Evolutionary conservation across 345 rosid genomes (phyloP), one percentile per base, ranked within the genome.

Genomic region (Nephelium lappaceum): DNA sequence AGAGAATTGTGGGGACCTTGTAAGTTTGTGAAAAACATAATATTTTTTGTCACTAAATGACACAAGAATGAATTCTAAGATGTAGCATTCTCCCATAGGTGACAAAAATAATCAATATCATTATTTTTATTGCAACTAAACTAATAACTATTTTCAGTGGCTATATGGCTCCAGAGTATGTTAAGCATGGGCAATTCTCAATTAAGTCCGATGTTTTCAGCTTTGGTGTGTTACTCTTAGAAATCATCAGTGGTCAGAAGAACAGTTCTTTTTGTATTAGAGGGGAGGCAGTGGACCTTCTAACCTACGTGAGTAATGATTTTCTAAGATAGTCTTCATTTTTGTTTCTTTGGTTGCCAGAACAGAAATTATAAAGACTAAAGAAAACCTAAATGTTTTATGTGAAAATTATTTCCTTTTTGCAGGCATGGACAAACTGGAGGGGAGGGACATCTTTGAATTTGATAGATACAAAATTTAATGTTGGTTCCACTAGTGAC

Each of bases 401-500:
- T 41, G 43, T 6, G 27, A 61, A 61, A 9, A 61, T 11, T 1
- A 23, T n/a, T 61, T 0, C 23, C 1, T 0, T 60, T 21, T 60
- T 21, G 9, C 25, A 21, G 64, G 64, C 23, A 6, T 18, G 24
- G 27, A 67, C 68, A 57, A 78, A 79, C 51, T 84, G 92, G 94
- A 86, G 77, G 49, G 87, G 87, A 80, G 87, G 84, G 9, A 55
- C 72, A 1, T 51, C 66, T 8, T 5, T 69, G 8, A 79, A 85
- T 36, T 41, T 91, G 0, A 67, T 90, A 1, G 89, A 91, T 75
- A 84, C 86, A 0, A 80, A 3, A 10, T 47, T 93, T 47, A 74
- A 70, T 1, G 62, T 16, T 5, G 76, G 83, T 62, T 83, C 83
- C 0, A 53, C 73, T n/a, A 62, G 39, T 18, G 89, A 90, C 66